Evolutionary conservation across 371 early-diverging fungal genomes (phyloP).

Genomic region (Parasitella parasitica): DNA sequence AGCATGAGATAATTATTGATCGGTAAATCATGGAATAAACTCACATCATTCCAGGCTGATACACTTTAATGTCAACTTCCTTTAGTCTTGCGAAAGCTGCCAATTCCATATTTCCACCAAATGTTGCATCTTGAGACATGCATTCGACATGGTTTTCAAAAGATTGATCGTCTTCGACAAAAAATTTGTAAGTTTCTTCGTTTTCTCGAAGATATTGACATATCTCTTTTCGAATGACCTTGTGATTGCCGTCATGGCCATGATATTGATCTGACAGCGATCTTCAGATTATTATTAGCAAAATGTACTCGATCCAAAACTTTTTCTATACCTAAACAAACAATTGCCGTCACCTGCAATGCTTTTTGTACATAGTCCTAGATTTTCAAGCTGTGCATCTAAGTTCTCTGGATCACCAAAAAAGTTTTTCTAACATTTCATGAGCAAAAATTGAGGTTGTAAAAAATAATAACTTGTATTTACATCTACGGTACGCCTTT

Average conservation of each 20-base stretch:
- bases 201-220: constrained; percentile 68
- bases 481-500: constrained; percentile 2
- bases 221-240: constrained; percentile 55
- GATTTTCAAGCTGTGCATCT: constrained; percentile 30
- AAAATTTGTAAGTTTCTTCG: constrained; percentile 66
- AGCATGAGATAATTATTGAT: no score
- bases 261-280: constrained; percentile 75
- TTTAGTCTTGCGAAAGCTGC: constrained; percentile 76
- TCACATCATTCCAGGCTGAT: constrained; percentile 74
- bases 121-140: constrained; percentile 75
- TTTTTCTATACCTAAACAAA: constrained; percentile 59
- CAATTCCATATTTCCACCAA: constrained; percentile 84
- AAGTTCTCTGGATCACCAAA: constrained; percentile 8
- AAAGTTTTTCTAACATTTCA: constrained; percentile 1
- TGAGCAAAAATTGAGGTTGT: background rate
- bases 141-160: constrained; percentile 66
- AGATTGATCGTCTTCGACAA: constrained; percentile 68
- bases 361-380: constrained; percentile 65
- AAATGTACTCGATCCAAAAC: background rate
- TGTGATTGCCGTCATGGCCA: constrained; percentile 62
- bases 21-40: no score
- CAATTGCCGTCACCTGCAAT: constrained; percentile 88
- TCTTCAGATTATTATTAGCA: constrained; percentile 20
- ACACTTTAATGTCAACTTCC: constrained; percentile 72
- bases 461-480: background rate